Conservation (phyloP, 2,329 filamentous ascomycete species). For the Cryphonectria naterciae region DNA sequence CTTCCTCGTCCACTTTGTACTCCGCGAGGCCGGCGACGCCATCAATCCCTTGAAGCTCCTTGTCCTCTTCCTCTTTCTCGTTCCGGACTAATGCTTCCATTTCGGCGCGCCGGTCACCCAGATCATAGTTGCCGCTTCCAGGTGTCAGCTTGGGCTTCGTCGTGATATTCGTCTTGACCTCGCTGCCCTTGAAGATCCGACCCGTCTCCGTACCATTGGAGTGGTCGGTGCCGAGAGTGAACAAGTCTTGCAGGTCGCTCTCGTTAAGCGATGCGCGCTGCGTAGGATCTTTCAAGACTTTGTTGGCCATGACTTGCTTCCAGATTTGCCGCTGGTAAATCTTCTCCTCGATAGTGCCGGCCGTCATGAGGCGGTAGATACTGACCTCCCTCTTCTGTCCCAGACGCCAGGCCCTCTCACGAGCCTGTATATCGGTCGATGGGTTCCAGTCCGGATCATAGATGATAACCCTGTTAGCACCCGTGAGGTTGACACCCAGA, state of each 20-base stretch:
- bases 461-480: conserved; percentile 94
- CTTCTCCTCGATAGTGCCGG: conserved; percentile 97
- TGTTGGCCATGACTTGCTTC: conserved; percentile 97
- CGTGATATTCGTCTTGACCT: conserved; percentile 56
- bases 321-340: conserved; percentile 99
- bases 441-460: conserved; percentile 99
- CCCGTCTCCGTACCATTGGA: conserved; percentile 80
- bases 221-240: conserved; percentile 72
- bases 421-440: conserved; percentile 91
- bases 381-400: conserved; percentile 95
- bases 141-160: conserved; percentile 31
- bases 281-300: conserved; percentile 91
- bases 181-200: conserved; percentile 83
- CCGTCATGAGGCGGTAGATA: conserved; percentile 97
- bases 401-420: conserved; percentile 92
- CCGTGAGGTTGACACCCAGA: conserved; percentile 90
- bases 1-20: conserved; percentile 57
- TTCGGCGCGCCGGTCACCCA: conserved; percentile 24
- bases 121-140: conserved; percentile 26
- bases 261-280: conserved; percentile 90
- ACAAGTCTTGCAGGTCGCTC: conserved; percentile 88
- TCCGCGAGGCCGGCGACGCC: conserved; percentile 69
- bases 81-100: conserved; percentile 18
- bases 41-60: conserved; percentile 41
- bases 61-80: conserved; percentile 35